Evolutionary conservation across 208 protist species (phyloP), one percentile per base, ranked within the genome.

Genomic region (Crithidia brevicula): DNA sequence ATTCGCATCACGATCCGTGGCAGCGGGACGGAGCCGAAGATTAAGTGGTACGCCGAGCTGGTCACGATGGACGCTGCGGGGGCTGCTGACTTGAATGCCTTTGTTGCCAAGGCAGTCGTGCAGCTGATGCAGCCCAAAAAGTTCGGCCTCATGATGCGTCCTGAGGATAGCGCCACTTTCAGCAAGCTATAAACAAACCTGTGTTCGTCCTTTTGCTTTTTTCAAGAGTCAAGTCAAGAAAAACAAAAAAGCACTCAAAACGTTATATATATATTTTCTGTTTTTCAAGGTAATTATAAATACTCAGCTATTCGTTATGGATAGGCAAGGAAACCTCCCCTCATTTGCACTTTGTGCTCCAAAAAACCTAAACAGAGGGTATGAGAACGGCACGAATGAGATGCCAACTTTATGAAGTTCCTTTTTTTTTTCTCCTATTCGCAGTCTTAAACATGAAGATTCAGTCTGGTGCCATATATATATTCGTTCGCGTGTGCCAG

Each of bases 11-110:
- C 98, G 6, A 46, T 99, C 11, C 92, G 98, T 42, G 91, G 95
- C 40, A 96, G 84, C 70, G 98, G 98, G 4, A 99, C 98, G 25
- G 98, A 99, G 74, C 98, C 98, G 42, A 99, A 99, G 76, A 79
- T 99, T n/a, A 99, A 99, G 83, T 99, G 89, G 89, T 93, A 93
- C 40, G 74, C 85, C 11, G 83, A 88, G 65, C 15, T 89, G 16
- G 77, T 93, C 13, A 85, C 85, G 20, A 43, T 61, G 25, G 67
- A 88, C 31, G 33, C 74, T 0, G 57, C 36, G 15, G 77, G 70
- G 0, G 42, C 46, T 38, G 49, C 52, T 42, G 56, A 62, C 25
- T 51, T 94, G 11, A 28, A 62, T 45, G 28, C 34, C 4, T 92
- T 94, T 72, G 82, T 88, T 2, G 52, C 57, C 7, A 46, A 73